These are phyloP conservation scores for Adenanthera pavonina DNA, from an alignment of 306 rosid species.

Conservation along the genomic window DNA sequence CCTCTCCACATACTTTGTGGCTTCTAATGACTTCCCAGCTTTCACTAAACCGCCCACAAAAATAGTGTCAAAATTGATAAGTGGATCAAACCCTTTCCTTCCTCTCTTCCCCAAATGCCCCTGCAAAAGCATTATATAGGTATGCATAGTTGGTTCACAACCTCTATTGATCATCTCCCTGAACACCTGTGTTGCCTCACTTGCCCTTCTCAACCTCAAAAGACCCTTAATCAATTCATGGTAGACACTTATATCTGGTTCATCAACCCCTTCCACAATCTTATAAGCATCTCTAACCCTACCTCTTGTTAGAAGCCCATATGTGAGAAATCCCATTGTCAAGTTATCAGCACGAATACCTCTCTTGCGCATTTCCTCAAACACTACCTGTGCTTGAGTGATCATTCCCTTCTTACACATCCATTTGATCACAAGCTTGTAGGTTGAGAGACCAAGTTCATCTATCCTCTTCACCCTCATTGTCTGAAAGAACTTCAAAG, in stretches of 20 bases:
- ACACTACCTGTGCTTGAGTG: slow-evolving; percentile 50
- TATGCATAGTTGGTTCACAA: slow-evolving; percentile 71
- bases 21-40: slow-evolving; percentile 59
- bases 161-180: slow-evolving; percentile 73
- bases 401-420: slow-evolving; percentile 68
- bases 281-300: slow-evolving; percentile 66
- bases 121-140: slow-evolving; percentile 82
- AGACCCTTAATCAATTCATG: slow-evolving; percentile 84
- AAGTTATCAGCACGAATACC: slow-evolving; percentile 56
- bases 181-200: slow-evolving; percentile 83
- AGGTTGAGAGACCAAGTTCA: slow-evolving; percentile 63
- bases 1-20: slow-evolving; percentile 87
- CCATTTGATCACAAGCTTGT: slow-evolving; percentile 69
- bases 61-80: slow-evolving; percentile 76
- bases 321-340: slow-evolving; percentile 54
- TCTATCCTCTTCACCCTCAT: slow-evolving; percentile 68
- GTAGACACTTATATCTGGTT: slow-evolving; percentile 54
- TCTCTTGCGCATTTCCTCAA: slow-evolving; percentile 76
- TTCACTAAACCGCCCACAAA: slow-evolving; percentile 79
- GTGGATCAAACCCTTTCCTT: slow-evolving; percentile 75
- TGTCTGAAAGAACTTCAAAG: slow-evolving; percentile 66
- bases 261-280: slow-evolving; percentile 45
- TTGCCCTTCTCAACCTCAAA: slow-evolving; percentile 62
- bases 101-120: slow-evolving; percentile 74
- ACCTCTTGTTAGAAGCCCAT: slow-evolving; percentile 63